Conservation (phyloP, 2,329 filamentous ascomycete genomes). For the Aspergillus hiratsukae region DNA sequence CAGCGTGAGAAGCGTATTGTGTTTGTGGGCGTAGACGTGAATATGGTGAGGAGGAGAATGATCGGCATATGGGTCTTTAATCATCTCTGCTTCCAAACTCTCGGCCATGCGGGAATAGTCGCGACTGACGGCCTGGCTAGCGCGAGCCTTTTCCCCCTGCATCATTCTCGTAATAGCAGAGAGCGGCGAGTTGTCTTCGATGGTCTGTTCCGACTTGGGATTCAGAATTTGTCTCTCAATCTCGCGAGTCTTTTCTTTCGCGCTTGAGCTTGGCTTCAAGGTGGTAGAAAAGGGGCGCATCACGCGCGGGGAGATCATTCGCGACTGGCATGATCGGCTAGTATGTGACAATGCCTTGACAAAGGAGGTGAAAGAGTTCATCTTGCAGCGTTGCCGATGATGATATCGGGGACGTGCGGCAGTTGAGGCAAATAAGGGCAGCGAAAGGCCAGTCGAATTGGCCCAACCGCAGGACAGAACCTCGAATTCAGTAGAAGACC, state of each 20-base stretch:
- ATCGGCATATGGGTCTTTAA: constrained; percentile 33
- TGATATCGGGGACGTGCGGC: neutral
- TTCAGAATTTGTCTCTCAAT: constrained; percentile 28
- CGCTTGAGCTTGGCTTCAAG: constrained; percentile 14
- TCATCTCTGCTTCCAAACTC: constrained; percentile 32
- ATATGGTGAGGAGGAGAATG: constrained; percentile 66
- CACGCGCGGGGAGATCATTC: constrained; percentile 16
- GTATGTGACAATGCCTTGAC: constrained; percentile 28
- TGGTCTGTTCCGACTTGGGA: constrained; percentile 13
- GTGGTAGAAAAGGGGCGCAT: constrained; percentile 33
- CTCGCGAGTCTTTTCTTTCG: constrained; percentile 16
- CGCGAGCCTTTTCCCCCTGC: constrained; percentile 21
- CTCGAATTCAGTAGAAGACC: neutral
- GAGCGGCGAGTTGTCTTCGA: constrained; percentile 20
- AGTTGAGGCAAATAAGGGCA: neutral
- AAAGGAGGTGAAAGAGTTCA: neutral
- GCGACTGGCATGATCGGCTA: constrained; percentile 24
- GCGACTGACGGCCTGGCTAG: constrained; percentile 16
- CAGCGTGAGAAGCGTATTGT: constrained; percentile 93
- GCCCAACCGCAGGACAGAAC: neutral
- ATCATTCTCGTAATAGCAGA: constrained; percentile 30
- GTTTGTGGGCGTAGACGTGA: constrained; percentile 80
- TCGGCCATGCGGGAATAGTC: constrained; percentile 31
- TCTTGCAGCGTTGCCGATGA: neutral
- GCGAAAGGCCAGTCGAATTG: neutral